These are phyloP conservation scores for Capsicum pubescens DNA, from an alignment of 257 asterid genomes.

Conservation along the genomic window DNA sequence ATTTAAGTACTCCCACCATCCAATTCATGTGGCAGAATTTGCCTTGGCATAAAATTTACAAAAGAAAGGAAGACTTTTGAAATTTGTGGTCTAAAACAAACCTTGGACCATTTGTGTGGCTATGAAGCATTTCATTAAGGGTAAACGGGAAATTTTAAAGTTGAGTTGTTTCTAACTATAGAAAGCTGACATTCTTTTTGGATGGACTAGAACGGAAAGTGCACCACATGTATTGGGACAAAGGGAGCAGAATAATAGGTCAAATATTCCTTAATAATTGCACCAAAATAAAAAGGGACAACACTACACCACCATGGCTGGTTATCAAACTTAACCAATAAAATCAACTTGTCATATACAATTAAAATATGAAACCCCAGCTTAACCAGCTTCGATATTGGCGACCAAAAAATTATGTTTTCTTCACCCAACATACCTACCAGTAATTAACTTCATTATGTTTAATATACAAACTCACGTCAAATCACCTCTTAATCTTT, in stretches of 20 bases:
- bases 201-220: no score
- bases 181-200: no score
- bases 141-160: no score
- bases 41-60: no score
- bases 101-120: no score
- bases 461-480: neutral
- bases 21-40: no score
- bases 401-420: neutral
- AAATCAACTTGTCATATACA: neutral
- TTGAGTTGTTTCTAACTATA: no score
- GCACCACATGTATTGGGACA: no score
- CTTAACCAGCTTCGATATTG: neutral
- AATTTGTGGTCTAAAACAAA: no score
- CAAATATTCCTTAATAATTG: neutral
- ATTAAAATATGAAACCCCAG: neutral
- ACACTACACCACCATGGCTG: neutral
- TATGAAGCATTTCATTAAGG: no score
- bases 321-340: slow-evolving; percentile 1
- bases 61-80: no score
- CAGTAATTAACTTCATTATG: neutral
- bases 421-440: no score
- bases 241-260: neutral
- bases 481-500: neutral
- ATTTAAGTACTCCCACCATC: neutral
- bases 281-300: neutral